These are phyloP conservation scores for Croton laevigatus DNA, from an alignment of 441 rosid species.

Conservation along the genomic window DNA sequence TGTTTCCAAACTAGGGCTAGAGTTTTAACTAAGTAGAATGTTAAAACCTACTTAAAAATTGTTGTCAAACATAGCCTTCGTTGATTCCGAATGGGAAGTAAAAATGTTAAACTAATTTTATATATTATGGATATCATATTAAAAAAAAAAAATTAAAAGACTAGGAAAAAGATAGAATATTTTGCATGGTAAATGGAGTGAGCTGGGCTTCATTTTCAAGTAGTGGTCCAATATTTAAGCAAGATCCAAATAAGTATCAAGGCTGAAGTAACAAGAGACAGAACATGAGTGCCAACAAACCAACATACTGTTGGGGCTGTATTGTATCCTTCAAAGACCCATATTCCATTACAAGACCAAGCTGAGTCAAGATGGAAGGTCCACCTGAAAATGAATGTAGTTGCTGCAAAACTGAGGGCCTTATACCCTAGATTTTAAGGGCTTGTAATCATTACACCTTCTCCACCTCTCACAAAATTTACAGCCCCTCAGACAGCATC, in stretches of 20 bases:
- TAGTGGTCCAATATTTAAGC: conserved; percentile 26
- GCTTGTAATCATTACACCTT: neutral
- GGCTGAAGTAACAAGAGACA: conserved; percentile 20
- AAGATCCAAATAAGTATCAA: neutral
- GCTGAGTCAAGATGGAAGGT: neutral
- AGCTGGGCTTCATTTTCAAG: conserved; percentile 19
- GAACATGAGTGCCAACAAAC: conserved; percentile 28
- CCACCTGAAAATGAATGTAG: neutral
- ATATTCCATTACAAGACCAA: neutral
- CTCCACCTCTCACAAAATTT: conserved; percentile 11
- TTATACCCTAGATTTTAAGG: conserved; percentile 2
- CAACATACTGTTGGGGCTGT: conserved; percentile 31
- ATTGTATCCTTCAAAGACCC: conserved; percentile 13
- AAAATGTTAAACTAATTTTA: no score
- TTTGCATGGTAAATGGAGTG: conserved; percentile 3
- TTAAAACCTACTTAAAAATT: no score
- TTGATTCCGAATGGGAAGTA: no score
- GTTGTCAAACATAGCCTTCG: no score
- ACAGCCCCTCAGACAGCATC: conserved; percentile 5
- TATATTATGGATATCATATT: no score
- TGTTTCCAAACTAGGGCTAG: no score
- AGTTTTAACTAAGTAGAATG: no score
- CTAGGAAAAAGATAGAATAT: neutral
- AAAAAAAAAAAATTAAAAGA: no score
- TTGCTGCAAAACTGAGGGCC: conserved; percentile 3